Conservation (phyloP, 2,329 filamentous ascomycete species). For the Thermothelomyces thermophilus region DNA sequence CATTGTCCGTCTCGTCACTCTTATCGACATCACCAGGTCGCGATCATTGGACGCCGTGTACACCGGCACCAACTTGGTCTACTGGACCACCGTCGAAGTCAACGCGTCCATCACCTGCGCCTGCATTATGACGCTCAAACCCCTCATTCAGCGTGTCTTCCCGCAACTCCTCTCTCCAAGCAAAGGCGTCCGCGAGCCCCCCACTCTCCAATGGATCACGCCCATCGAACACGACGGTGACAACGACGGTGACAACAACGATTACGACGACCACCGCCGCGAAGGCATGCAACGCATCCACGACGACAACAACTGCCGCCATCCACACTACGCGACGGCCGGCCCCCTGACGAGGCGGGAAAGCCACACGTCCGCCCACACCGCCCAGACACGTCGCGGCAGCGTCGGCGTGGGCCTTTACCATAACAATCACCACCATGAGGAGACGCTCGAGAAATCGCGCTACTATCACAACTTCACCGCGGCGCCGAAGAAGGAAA, state of each 20-base stretch:
- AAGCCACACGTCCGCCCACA: neutral
- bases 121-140: slow-evolving; percentile 34
- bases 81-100: slow-evolving; percentile 33
- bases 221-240: slow-evolving; percentile 5
- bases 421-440: neutral
- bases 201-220: slow-evolving; percentile 20
- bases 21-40: slow-evolving; percentile 20
- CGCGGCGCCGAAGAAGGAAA: neutral
- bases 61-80: slow-evolving; percentile 27
- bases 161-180: slow-evolving; percentile 17
- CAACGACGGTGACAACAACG: neutral
- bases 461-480: slow-evolving; percentile 12
- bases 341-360: neutral
- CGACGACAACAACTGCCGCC: too few species aligned
- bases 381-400: neutral
- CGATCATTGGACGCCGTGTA: slow-evolving; percentile 27
- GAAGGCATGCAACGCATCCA: neutral
- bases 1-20: slow-evolving; percentile 28
- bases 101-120: slow-evolving; percentile 33
- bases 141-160: slow-evolving; percentile 31
- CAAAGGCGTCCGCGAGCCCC: slow-evolving; percentile 13
- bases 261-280: neutral
- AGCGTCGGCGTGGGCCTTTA: neutral
- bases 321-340: too few species aligned
- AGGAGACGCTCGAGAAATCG: slow-evolving; percentile 1